These are phyloP conservation scores for Delonix regia DNA, from an alignment of 306 rosid species.

Conservation along the genomic window DNA sequence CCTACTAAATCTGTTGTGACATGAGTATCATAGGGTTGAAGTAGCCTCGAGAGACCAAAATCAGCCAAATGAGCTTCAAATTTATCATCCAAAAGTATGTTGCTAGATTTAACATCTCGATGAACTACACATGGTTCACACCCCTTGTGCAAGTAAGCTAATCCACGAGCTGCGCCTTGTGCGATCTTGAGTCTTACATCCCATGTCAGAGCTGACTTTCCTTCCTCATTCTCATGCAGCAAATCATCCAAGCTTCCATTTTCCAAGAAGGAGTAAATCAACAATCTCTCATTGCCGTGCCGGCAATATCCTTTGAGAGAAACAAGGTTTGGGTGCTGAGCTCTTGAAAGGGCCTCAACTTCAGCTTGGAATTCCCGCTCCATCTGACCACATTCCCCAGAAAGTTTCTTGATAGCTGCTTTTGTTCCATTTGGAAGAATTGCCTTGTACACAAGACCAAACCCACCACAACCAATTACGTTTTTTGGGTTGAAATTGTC, in stretches of 20 bases:
- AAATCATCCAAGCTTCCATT: slow-evolving; percentile 87
- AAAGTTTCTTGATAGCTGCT: slow-evolving; percentile 80
- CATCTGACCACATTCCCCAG: slow-evolving; percentile 88
- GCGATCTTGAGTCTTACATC: slow-evolving; percentile 75
- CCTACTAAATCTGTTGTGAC: slow-evolving; percentile 83
- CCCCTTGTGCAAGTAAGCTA: slow-evolving; percentile 75
- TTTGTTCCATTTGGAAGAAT: slow-evolving; percentile 69
- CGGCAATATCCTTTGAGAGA: slow-evolving; percentile 79
- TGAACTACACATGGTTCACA: slow-evolving; percentile 80
- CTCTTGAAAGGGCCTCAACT: slow-evolving; percentile 88
- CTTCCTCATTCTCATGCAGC: slow-evolving; percentile 74
- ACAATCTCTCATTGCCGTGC: slow-evolving; percentile 65
- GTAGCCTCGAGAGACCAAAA: slow-evolving; percentile 77
- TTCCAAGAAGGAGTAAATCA: slow-evolving; percentile 83
- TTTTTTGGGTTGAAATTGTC: slow-evolving; percentile 79
- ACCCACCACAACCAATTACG: slow-evolving; percentile 87
- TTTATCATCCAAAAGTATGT: slow-evolving; percentile 70
- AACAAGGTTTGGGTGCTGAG: slow-evolving; percentile 87
- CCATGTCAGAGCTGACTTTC: slow-evolving; percentile 62
- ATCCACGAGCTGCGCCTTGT: slow-evolving; percentile 70
- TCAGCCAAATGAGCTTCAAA: slow-evolving; percentile 83
- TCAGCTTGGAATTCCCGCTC: slow-evolving; percentile 87
- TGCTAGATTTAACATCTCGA: slow-evolving; percentile 81
- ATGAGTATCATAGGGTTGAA: slow-evolving; percentile 75
- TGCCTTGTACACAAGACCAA: slow-evolving; percentile 88